phyloP scores from a whole-genome alignment of 495 filamentous ascomycete species.

The Penicillium atrosanguineum region DNA sequence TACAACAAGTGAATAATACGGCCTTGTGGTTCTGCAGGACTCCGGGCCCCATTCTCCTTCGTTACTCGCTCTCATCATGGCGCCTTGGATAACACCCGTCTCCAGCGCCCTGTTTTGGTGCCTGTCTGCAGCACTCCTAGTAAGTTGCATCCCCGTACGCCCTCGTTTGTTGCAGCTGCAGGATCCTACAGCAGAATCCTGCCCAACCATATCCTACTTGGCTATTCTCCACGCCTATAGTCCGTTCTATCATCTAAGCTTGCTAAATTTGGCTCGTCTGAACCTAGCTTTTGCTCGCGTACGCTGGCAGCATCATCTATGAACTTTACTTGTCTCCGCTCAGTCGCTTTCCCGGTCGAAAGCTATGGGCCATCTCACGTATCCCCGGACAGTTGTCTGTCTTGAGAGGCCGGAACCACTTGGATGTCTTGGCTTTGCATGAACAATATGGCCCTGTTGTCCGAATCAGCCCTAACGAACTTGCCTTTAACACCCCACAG shows the following conservation, averaged over 20 bases:
- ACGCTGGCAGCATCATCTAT: conserved; percentile 32
- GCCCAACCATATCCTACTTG: background rate
- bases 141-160: conserved; percentile 24
- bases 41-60: conserved; percentile 1
- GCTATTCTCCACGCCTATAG: background rate
- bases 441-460: conserved; percentile 47
- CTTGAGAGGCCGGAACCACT: conserved; percentile 19
- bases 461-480: conserved; percentile 53
- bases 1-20: conserved; percentile 17
- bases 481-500: conserved; percentile 52
- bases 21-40: conserved; percentile 3
- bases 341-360: conserved; percentile 50
- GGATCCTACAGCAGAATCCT: conserved; percentile 4
- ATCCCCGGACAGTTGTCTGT: conserved; percentile 33
- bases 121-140: conserved; percentile 18
- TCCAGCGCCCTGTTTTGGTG: conserved; percentile 14
- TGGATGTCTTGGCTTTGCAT: conserved; percentile 29
- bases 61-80: conserved; percentile 8
- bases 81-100: conserved; percentile 3
- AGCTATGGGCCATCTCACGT: conserved; percentile 36
- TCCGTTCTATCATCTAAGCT: background rate
- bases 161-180: conserved; percentile 15
- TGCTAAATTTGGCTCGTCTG: conserved; percentile 5
- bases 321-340: conserved; percentile 52
- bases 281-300: conserved; percentile 14